Conservation (phyloP, 805 yeast species). For the Metschnikowia noctiluminum region DNA sequence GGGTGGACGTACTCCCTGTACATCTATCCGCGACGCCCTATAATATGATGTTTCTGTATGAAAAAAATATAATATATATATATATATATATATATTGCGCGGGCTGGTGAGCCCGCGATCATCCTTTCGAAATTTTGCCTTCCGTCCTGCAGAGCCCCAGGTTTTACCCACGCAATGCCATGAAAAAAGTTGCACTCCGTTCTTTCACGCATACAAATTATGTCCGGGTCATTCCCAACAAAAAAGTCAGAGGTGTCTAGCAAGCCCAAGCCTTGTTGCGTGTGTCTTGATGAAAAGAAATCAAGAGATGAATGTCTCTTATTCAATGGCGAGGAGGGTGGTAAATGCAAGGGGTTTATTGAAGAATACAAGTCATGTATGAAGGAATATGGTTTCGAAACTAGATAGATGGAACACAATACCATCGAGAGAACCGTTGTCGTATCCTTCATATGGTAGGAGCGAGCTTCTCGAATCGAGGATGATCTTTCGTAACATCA, state of each 20-base stretch:
- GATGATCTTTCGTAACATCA: neutral
- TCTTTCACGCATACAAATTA: neutral
- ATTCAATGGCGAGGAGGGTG: constrained; percentile 77
- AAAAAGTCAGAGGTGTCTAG: constrained; percentile 13
- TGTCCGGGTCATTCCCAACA: neutral
- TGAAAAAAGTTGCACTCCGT: neutral
- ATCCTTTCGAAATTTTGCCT: neutral
- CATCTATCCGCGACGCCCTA: too few species aligned
- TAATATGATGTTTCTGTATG: too few species aligned
- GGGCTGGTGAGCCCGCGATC: too few species aligned
- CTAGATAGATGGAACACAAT: constrained; percentile 14
- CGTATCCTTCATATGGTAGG: too few species aligned
- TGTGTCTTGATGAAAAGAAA: constrained; percentile 80
- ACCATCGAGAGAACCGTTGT: neutral
- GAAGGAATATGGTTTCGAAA: constrained; percentile 85
- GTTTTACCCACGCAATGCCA: neutral
- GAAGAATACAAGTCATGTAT: constrained; percentile 78
- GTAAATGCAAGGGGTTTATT: constrained; percentile 73
- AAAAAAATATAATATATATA: too few species aligned
- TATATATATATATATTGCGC: too few species aligned
- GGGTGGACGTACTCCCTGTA: too few species aligned
- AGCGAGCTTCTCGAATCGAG: too few species aligned
- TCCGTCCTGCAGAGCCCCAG: constrained; percentile 8
- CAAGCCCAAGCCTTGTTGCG: constrained; percentile 96
- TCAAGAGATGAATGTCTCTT: constrained; percentile 84